These are phyloP conservation scores for Paraphaeosphaeria sporulosa DNA, from an alignment of 2,329 filamentous ascomycete species.

Conservation along the genomic window DNA sequence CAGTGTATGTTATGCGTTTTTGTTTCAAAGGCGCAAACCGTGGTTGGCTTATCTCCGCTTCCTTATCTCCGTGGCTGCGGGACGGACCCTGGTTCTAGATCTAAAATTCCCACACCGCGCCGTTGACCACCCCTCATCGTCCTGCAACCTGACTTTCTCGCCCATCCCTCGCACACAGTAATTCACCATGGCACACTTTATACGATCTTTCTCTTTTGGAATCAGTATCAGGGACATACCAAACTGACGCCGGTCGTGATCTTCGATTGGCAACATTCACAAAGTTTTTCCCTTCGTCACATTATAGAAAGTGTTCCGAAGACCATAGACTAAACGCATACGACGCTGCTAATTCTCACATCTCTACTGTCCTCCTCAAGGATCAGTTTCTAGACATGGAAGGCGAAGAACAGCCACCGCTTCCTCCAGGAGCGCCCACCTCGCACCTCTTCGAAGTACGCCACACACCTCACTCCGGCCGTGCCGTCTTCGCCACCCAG, in stretches of 20 bases:
- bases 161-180: not conserved
- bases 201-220: constrained; percentile 32
- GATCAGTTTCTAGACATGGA: not conserved
- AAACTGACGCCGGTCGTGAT: constrained; percentile 30
- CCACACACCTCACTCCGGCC: constrained; percentile 52
- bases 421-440: constrained; percentile 33
- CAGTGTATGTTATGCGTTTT: too few relatives aligned
- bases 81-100: not conserved
- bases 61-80: constrained; percentile 4
- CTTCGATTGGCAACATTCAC: constrained; percentile 14
- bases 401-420: not conserved
- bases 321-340: not conserved
- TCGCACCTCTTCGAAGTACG: constrained; percentile 48
- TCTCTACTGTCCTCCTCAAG: not conserved
- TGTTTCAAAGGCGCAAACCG: too few relatives aligned
- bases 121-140: not conserved
- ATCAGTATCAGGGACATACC: constrained; percentile 43
- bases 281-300: constrained; percentile 14
- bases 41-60: too few relatives aligned
- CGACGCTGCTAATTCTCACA: not conserved
- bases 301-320: constrained; percentile 16
- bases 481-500: constrained; percentile 53
- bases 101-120: constrained; percentile 6
- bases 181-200: constrained; percentile 34
- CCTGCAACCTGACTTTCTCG: constrained; percentile 38